Evolutionary conservation across 768 basidiomycete species (phyloP).

Genomic region (Kwoniella heveanensis): DNA sequence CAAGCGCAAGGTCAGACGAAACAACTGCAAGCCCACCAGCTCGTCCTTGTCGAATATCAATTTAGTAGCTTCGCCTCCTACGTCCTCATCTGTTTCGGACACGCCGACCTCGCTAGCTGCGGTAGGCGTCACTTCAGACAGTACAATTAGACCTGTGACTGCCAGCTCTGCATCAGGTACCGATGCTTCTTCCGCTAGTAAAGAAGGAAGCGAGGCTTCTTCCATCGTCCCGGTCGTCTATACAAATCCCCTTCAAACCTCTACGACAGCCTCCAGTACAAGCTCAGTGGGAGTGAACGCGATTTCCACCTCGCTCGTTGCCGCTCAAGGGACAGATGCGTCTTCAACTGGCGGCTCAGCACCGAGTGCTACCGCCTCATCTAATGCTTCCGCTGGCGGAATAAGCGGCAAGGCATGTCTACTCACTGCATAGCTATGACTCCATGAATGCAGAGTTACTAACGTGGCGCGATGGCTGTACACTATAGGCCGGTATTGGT

Average conservation of each 20-base stretch:
- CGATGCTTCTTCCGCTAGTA: neutral
- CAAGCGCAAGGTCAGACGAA: neutral
- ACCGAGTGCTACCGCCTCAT: neutral
- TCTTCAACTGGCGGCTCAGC: neutral
- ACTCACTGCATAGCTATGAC: neutral
- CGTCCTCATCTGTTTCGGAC: neutral
- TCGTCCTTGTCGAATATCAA: neutral
- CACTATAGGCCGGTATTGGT: conserved; percentile 30
- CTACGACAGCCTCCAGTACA: neutral
- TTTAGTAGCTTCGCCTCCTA: neutral
- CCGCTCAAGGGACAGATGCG: neutral
- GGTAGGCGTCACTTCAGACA: neutral
- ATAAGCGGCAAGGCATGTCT: conserved; percentile 4
- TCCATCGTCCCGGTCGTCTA: neutral
- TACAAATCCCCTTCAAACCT: neutral
- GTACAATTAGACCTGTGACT: too few species aligned
- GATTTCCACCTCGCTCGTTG: neutral
- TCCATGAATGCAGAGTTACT: neutral
- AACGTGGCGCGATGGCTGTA: neutral
- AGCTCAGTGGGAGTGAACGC: neutral
- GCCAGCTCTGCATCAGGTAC: neutral
- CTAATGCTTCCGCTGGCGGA: neutral
- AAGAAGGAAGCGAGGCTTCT: neutral
- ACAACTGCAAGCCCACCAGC: neutral
- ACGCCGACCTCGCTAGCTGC: neutral